Percentiles rank a stretch among this genome's conserved stretches.
These are phyloP conservation scores for Pyrenochaeta sp. DNA, from an alignment of 2,329 filamentous ascomycete species.

Conservation along the genomic window DNA sequence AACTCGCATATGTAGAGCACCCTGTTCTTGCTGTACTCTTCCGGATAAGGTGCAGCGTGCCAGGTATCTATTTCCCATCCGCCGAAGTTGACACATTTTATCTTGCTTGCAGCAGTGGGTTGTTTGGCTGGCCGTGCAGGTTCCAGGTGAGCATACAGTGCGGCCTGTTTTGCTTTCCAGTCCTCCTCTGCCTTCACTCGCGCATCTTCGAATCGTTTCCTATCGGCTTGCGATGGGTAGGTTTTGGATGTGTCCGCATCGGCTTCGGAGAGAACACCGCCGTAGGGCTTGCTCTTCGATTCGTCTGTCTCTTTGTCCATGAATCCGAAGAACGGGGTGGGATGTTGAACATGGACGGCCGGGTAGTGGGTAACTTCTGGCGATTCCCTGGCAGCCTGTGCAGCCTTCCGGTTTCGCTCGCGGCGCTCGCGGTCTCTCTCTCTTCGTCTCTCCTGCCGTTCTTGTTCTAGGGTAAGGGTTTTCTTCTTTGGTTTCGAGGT, in stretches of 20 bases:
- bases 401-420: slow-evolving; percentile 58
- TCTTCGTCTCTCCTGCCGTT: slow-evolving; percentile 40
- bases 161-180: slow-evolving; percentile 75
- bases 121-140: slow-evolving; percentile 67
- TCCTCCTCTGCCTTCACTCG: slow-evolving; percentile 91
- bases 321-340: slow-evolving; percentile 85
- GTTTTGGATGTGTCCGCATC: slow-evolving; percentile 94
- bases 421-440: slow-evolving; percentile 49
- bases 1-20: slow-evolving; percentile 99
- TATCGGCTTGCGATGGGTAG: slow-evolving; percentile 79
- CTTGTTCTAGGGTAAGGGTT: slow-evolving; percentile 37
- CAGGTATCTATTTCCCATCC: slow-evolving; percentile 98
- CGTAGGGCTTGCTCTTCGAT: slow-evolving; percentile 90
- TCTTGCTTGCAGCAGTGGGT: slow-evolving; percentile 89
- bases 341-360: slow-evolving; percentile 69
- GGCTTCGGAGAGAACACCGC: slow-evolving; percentile 85
- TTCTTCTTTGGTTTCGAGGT: slow-evolving; percentile 64
- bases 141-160: slow-evolving; percentile 70
- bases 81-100: slow-evolving; percentile 98
- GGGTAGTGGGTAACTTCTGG: slow-evolving; percentile 62
- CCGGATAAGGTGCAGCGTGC: slow-evolving; percentile 97
- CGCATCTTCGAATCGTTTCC: slow-evolving; percentile 86
- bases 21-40: slow-evolving; percentile 96
- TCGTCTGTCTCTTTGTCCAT: slow-evolving; percentile 90
- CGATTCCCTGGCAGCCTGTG: slow-evolving; percentile 47